Conservation (phyloP, 2,329 filamentous ascomycete species). For the Aspergillus tamarii region DNA sequence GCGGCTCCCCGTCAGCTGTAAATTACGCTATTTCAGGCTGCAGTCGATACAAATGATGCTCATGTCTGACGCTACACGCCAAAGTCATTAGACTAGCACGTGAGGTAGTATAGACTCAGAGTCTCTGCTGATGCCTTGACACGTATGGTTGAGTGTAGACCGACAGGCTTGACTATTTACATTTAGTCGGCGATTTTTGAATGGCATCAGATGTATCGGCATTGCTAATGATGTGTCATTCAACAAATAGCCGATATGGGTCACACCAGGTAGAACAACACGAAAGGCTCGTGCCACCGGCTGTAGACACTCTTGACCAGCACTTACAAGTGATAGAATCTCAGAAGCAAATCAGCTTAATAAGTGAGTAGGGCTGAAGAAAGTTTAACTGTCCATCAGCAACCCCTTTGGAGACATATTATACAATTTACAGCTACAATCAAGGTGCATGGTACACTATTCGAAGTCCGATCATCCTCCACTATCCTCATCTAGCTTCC, state of each 20-base stretch:
- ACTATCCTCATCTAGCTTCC: slow-evolving; percentile 16
- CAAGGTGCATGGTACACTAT: neutral
- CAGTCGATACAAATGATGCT: neutral
- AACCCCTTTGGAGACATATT: neutral
- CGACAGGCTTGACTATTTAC: neutral
- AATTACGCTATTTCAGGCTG: no score
- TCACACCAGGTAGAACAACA: neutral
- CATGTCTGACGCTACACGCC: neutral
- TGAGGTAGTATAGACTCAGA: neutral
- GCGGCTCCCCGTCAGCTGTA: no score
- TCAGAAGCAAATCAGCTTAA: neutral
- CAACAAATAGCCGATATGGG: neutral
- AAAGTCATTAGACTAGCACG: neutral
- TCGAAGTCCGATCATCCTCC: neutral
- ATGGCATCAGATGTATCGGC: neutral
- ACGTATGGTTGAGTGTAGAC: neutral
- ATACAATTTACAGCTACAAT: neutral
- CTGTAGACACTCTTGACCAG: neutral
- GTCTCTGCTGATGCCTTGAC: neutral
- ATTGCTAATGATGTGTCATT: neutral
- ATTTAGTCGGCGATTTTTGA: neutral
- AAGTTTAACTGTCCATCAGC: neutral
- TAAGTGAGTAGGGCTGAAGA: neutral
- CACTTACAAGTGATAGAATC: neutral
- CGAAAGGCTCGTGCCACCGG: neutral